Evolutionary conservation across 257 asterid genomes (phyloP), one percentile per base, ranked within the genome.

Genomic region (Petunia secreta): DNA sequence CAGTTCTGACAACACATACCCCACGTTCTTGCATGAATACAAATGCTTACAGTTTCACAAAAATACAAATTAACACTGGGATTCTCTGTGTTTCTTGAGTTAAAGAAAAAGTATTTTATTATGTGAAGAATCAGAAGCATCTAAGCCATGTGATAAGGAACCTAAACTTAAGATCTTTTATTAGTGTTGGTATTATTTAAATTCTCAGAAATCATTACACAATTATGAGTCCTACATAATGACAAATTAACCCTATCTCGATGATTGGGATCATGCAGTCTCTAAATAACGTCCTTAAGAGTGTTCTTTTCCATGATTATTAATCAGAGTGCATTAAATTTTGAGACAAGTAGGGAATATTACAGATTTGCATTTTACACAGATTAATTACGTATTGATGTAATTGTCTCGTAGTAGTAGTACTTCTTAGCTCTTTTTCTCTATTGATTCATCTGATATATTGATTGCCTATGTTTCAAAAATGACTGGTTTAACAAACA

Each of bases 121-220:
- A 71, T 79, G 76, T 62, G 74, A 63, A 64, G 82, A 76, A 82
- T 82, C 78, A 80, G 82, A 85, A 75, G 80, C 84, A 85, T 85
- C 84, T 66, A 50, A 69, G 2, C 85, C 85, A 85, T 85, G 85
- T 85, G 86, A 79, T 52, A 63, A 80, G 59, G 73, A 37, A 73
- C 76, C 78, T 40, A 79, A 65, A 37, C 52, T 67, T 85, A 82
- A 79, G 79, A 46, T 69, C 76, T 37, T 69, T 69, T 46, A 9
- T 46, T 44, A 69, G 34, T 69, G 36, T 46, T 71, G 6, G n/a
- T 50, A 66, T 46, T 65, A 65, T 15, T 80, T 44, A 34, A 66
- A 34, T 65, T 5, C 64, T 48, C 48, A 59, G 2, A n/a, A 69
- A 62, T 59, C 10, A 63, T 34, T 60, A 59, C 65, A 16, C 65